Conservation (phyloP, 2,329 filamentous ascomycete species). For the Cladobotryum protrusum region DNA sequence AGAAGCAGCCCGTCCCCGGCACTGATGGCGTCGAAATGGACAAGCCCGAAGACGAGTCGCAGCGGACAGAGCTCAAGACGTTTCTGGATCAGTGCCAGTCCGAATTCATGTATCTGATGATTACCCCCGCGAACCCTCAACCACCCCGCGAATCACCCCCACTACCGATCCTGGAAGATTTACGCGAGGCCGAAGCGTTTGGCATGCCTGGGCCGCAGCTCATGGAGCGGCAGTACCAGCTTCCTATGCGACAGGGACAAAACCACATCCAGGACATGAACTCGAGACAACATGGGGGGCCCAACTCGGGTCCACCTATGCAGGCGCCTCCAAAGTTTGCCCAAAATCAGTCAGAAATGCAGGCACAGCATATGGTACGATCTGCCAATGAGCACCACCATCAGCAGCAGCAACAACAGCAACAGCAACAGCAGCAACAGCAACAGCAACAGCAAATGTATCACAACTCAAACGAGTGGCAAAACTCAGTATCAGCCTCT, state of each 20-base stretch:
- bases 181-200: constrained; percentile 49
- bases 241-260: constrained; percentile 38
- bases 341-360: constrained; percentile 32
- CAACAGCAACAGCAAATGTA: constrained; percentile 32
- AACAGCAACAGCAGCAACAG: constrained; percentile 22
- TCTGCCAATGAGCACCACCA: constrained; percentile 42
- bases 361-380: constrained; percentile 46
- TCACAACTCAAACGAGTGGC: constrained; percentile 30
- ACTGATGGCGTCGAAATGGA: constrained; percentile 43
- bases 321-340: constrained; percentile 32
- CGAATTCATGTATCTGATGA: constrained; percentile 63
- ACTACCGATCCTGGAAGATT: constrained; percentile 52
- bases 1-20: constrained; percentile 37
- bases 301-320: constrained; percentile 54
- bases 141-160: constrained; percentile 59
- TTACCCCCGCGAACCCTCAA: constrained; percentile 58
- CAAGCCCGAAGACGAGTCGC: constrained; percentile 43
- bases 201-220: constrained; percentile 39
- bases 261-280: constrained; percentile 53
- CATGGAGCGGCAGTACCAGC: constrained; percentile 34
- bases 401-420: constrained; percentile 33
- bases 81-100: constrained; percentile 60
- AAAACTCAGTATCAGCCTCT: constrained; percentile 26
- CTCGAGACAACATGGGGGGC: constrained; percentile 46
- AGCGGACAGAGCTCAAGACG: constrained; percentile 48